phyloP scores from a whole-genome alignment of 371 early-diverging fungal genomes.

The Rhizopus arrhizus region DNA sequence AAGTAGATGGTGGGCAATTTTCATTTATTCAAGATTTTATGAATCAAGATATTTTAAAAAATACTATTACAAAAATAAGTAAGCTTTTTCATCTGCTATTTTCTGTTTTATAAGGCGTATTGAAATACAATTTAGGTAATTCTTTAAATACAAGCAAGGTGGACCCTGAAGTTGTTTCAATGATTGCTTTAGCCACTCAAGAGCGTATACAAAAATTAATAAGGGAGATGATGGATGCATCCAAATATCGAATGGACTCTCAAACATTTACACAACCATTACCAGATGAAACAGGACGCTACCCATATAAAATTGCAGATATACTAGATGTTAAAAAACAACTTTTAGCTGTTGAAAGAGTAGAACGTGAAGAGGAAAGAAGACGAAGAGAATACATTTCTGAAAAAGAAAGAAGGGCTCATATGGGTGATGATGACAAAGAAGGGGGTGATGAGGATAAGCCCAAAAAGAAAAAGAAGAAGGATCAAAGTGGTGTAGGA shows the following conservation, averaged over 20 bases:
- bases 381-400: constrained; percentile 55
- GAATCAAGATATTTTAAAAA: constrained; percentile 47
- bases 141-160: constrained; percentile 46
- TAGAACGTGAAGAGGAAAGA: constrained; percentile 70
- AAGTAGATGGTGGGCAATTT: constrained; percentile 47
- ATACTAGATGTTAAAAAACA: constrained; percentile 73
- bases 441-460: constrained; percentile 44
- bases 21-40: constrained; percentile 58
- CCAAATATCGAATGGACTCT: constrained; percentile 74
- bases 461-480: constrained; percentile 61
- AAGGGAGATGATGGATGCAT: constrained; percentile 68
- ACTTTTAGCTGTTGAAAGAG: constrained; percentile 71
- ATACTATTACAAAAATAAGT: constrained; percentile 46
- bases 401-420: constrained; percentile 51
- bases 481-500: constrained; percentile 54
- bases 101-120: neutral
- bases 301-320: constrained; percentile 68
- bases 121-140: constrained; percentile 18
- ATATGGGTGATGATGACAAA: constrained; percentile 52
- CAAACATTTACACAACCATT: constrained; percentile 69
- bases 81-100: constrained; percentile 8
- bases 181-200: constrained; percentile 71
- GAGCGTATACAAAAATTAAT: constrained; percentile 66
- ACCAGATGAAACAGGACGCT: constrained; percentile 57
- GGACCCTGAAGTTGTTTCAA: constrained; percentile 65